Percentiles rank a stretch among this genome's conserved stretches.
phyloP scores from a whole-genome alignment of 257 asterid species.

The Leptodermis oblonga region DNA sequence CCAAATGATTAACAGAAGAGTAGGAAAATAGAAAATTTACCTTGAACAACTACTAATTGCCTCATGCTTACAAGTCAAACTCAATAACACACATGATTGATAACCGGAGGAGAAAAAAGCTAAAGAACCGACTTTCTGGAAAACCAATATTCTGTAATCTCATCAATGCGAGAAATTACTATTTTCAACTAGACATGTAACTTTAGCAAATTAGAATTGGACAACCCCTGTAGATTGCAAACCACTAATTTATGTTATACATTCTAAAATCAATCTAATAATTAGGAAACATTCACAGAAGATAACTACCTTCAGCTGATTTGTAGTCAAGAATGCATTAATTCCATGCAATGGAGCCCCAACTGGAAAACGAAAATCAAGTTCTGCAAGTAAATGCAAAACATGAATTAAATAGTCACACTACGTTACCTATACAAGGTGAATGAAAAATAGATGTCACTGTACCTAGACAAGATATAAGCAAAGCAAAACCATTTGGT shows the following conservation, averaged over 20 bases:
- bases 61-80: not conserved
- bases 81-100: not conserved
- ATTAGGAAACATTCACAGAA: not conserved
- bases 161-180: not conserved
- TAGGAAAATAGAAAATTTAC: not conserved
- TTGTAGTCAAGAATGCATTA: conserved; percentile 76
- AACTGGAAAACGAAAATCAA: conserved; percentile 83
- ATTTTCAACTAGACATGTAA: not conserved
- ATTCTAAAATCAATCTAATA: conserved; percentile 1
- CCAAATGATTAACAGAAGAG: not conserved
- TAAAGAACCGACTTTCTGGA: not conserved
- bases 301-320: conserved; percentile 80
- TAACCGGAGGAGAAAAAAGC: not conserved
- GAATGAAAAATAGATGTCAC: conserved; percentile 7
- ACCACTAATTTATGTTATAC: conserved; percentile 3
- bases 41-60: not conserved
- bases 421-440: conserved; percentile 12
- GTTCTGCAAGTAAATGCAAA: conserved; percentile 62
- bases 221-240: not conserved
- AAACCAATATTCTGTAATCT: not conserved
- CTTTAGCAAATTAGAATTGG: not conserved
- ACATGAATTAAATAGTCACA: conserved; percentile 21
- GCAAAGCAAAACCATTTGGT: not conserved
- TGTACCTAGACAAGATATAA: conserved; percentile 11
- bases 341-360: conserved; percentile 99